phyloP scores from a whole-genome alignment of 1,284 basidiomycete species.

The Meira miltonrushii region DNA sequence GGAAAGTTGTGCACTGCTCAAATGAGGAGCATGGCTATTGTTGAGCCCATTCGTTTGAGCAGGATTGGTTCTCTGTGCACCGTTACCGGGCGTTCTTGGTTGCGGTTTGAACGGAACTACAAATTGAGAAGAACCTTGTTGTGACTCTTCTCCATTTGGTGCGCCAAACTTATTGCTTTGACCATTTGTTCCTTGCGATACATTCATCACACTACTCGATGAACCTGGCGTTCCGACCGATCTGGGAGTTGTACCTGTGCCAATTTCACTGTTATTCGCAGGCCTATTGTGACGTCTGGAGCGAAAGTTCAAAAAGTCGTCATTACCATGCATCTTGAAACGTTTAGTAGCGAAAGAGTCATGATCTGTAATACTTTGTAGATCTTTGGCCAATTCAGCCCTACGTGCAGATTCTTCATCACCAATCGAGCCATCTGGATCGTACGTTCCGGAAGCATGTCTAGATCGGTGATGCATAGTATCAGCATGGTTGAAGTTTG shows the following conservation, averaged over 20 bases:
- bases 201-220: not conserved
- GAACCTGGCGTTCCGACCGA: no score
- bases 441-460: not conserved
- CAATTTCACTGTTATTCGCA: not conserved
- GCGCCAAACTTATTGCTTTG: not conserved
- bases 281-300: not conserved
- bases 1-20: not conserved
- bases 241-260: no score
- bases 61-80: not conserved
- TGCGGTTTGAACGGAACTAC: not conserved
- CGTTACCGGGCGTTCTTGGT: not conserved
- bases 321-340: not conserved
- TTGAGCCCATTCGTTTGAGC: not conserved
- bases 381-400: conserved; percentile 2
- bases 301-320: no score
- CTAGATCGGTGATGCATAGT: not conserved
- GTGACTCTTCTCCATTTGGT: not conserved
- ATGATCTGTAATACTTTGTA: conserved; percentile 3
- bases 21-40: not conserved
- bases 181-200: not conserved
- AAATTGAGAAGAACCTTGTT: not conserved
- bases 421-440: no score
- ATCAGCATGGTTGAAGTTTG: not conserved
- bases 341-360: not conserved
- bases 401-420: not conserved